Conservation (phyloP, 2,329 filamentous ascomycete species). For the Geosmithia flava region DNA sequence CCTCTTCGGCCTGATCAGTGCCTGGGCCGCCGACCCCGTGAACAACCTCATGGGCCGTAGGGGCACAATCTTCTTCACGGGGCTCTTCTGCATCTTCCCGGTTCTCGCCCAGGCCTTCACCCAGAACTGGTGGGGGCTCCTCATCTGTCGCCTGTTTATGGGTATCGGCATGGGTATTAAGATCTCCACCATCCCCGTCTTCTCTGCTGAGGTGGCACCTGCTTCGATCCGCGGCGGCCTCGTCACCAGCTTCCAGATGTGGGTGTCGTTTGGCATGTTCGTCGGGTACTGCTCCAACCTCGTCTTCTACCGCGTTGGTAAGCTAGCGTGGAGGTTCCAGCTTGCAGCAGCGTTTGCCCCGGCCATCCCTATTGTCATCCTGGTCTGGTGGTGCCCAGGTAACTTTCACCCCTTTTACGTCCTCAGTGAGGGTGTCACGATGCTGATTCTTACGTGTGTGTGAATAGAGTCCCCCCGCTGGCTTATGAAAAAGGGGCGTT, state of each 20-base stretch:
- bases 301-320: constrained; percentile 45
- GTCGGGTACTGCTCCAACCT: constrained; percentile 55
- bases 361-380: constrained; percentile 45
- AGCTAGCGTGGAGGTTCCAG: constrained; percentile 50
- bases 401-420: neutral
- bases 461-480: constrained; percentile 55
- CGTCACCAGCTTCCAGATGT: constrained; percentile 44
- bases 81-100: constrained; percentile 40
- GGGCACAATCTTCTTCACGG: constrained; percentile 37
- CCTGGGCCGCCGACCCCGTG: constrained; percentile 23
- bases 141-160: constrained; percentile 31
- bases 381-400: constrained; percentile 27
- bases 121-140: constrained; percentile 37
- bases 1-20: constrained; percentile 9
- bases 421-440: no score
- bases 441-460: constrained; percentile 12
- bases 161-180: constrained; percentile 50
- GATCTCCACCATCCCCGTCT: constrained; percentile 36
- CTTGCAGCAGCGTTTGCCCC: constrained; percentile 54
- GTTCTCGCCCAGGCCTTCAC: constrained; percentile 40
- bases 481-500: constrained; percentile 49
- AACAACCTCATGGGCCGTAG: constrained; percentile 14
- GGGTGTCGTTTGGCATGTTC: constrained; percentile 43
- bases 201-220: constrained; percentile 38
- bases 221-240: constrained; percentile 38